A percentile compares a stretch with the other conserved stretches of the same genome.
Evolutionary conservation across 2,329 filamentous ascomycete genomes (phyloP).

Genomic region (Nemania bipapillata): DNA sequence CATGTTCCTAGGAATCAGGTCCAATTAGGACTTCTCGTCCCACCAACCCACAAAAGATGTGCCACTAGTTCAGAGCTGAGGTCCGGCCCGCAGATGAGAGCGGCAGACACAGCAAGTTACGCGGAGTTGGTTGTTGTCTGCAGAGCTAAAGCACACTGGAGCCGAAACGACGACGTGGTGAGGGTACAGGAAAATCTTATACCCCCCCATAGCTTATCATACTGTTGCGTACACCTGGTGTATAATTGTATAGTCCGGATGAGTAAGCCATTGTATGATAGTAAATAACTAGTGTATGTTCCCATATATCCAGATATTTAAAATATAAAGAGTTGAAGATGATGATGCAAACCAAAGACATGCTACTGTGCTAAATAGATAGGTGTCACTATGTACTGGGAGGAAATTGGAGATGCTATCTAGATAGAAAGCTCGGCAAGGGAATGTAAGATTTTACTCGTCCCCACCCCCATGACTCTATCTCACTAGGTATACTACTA

Average conservation of each 20-base stretch:
- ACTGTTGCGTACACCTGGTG: background rate
- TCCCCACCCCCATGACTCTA: no score
- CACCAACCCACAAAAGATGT: constrained; percentile 24
- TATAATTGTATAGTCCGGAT: no score
- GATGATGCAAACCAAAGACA: no score
- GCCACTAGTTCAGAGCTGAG: constrained; percentile 34
- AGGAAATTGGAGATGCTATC: no score
- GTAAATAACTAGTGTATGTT: no score
- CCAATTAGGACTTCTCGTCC: constrained; percentile 29
- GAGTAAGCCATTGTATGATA: no score
- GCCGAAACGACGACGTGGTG: background rate
- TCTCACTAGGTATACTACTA: background rate
- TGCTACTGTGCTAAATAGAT: no score
- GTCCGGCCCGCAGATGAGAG: constrained; percentile 33
- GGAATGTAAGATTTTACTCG: background rate
- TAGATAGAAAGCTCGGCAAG: no score
- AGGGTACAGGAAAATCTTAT: background rate
- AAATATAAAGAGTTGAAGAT: no score
- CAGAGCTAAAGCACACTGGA: background rate
- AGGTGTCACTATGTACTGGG: no score
- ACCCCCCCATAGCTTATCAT: background rate
- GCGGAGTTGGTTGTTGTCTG: background rate
- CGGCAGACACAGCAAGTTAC: background rate
- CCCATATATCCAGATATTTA: no score
- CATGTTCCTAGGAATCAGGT: background rate